Evolutionary conservation across 257 asterid species (phyloP).

Genomic region (Fraxinus anomala): DNA sequence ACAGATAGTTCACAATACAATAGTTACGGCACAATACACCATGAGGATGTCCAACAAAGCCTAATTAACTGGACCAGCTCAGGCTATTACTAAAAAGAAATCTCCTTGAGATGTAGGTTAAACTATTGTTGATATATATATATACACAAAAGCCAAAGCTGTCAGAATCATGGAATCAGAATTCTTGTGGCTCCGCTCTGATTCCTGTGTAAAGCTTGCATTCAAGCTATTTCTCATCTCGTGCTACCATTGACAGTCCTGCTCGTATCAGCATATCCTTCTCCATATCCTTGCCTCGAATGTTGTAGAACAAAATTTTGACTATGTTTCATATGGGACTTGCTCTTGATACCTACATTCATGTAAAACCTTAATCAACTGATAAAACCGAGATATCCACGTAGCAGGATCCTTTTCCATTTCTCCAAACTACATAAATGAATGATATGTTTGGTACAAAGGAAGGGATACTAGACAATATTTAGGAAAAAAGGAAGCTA

Average conservation of each 20-base stretch:
- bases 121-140: conserved; percentile 28
- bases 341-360: conserved; percentile 77
- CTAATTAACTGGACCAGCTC: no score
- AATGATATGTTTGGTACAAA: neutral
- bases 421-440: neutral
- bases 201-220: neutral
- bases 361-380: neutral
- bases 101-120: neutral
- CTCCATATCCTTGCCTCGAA: neutral
- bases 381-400: neutral
- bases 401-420: neutral
- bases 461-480: neutral
- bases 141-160: conserved; percentile 27
- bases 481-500: neutral
- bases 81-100: neutral
- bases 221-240: neutral
- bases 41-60: no score
- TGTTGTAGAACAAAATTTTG: neutral
- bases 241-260: neutral
- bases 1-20: no score
- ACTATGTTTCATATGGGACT: conserved; percentile 61
- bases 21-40: no score
- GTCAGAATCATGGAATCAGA: conserved; percentile 8
- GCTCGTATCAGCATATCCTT: neutral
- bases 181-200: neutral